Conservation (phyloP, 441 rosid genomes). For the Hypseocharis bilobata region DNA sequence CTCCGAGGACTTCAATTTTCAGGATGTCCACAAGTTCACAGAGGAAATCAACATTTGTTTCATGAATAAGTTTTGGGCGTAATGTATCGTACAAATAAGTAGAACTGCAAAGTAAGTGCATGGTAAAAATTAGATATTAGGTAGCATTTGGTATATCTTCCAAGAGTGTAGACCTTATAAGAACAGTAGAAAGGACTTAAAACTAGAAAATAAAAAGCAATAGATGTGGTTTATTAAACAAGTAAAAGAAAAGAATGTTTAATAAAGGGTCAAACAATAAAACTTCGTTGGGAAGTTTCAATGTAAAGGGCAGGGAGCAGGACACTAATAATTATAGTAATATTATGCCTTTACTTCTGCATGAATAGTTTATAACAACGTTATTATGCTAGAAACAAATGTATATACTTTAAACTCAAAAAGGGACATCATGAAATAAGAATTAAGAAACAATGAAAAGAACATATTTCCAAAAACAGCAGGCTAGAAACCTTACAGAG, state of each 20-base stretch:
- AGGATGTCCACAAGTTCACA: conserved; percentile 92
- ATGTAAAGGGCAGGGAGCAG: no score
- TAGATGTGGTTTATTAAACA: no score
- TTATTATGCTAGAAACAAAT: background rate
- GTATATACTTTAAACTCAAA: background rate
- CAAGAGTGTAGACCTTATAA: background rate
- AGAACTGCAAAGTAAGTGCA: conserved; percentile 45
- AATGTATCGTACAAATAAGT: conserved; percentile 80
- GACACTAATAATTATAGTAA: no score
- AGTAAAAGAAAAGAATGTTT: no score
- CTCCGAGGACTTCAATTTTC: conserved; percentile 86
- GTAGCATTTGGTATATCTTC: background rate
- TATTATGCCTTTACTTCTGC: no score
- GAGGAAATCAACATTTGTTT: conserved; percentile 75
- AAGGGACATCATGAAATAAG: background rate
- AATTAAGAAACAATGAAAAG: background rate
- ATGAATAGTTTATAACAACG: no score
- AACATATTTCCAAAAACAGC: background rate
- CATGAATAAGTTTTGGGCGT: conserved; percentile 87
- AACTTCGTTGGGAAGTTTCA: no score
- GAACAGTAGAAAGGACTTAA: background rate
- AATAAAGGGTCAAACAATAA: no score
- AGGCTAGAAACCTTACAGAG: conserved; percentile 49
- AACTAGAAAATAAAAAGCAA: background rate
- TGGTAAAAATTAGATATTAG: conserved; percentile 13